These are phyloP conservation scores for Actinidia polygama DNA, from an alignment of 179 eudicot species.

Conservation along the genomic window DNA sequence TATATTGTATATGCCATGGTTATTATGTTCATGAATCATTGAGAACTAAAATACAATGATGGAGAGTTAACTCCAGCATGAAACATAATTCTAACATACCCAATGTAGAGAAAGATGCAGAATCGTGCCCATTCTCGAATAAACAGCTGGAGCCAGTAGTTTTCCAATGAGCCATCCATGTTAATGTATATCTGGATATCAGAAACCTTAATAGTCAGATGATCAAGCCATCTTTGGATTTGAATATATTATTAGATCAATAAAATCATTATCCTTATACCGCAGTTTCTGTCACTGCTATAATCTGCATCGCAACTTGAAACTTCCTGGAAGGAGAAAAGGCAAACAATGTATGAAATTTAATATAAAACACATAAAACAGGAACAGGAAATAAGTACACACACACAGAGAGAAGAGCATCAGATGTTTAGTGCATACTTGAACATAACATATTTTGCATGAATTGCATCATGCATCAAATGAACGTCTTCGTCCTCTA, in stretches of 20 bases:
- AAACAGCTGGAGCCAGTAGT: slow-evolving; percentile 80
- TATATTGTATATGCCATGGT: no score
- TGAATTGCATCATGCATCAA: slow-evolving; percentile 79
- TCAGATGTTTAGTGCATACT: slow-evolving; percentile 47
- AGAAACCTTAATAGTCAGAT: slow-evolving; percentile 14
- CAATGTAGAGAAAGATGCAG: slow-evolving; percentile 83
- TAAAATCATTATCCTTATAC: slow-evolving; percentile 34
- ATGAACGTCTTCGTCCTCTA: slow-evolving; percentile 73
- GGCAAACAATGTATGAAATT: neutral
- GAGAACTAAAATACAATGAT: neutral
- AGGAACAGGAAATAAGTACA: neutral
- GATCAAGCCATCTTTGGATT: neutral
- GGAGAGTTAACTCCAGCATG: neutral
- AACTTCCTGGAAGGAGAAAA: slow-evolving; percentile 66
- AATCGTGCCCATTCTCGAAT: slow-evolving; percentile 89
- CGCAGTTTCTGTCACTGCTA: slow-evolving; percentile 81
- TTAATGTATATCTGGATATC: slow-evolving; percentile 70
- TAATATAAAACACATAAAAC: neutral
- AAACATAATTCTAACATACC: slow-evolving; percentile 43
- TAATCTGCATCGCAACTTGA: slow-evolving; percentile 79
- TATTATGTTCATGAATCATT: neutral
- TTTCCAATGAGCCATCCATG: slow-evolving; percentile 67
- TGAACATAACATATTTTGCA: slow-evolving; percentile 84
- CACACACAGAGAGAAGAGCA: neutral
- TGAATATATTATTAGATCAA: neutral